A percentile compares a stretch with the other conserved stretches of the same genome.
phyloP scores from a whole-genome alignment of 2,329 filamentous ascomycete species.

The Colletotrichum camelliae region DNA sequence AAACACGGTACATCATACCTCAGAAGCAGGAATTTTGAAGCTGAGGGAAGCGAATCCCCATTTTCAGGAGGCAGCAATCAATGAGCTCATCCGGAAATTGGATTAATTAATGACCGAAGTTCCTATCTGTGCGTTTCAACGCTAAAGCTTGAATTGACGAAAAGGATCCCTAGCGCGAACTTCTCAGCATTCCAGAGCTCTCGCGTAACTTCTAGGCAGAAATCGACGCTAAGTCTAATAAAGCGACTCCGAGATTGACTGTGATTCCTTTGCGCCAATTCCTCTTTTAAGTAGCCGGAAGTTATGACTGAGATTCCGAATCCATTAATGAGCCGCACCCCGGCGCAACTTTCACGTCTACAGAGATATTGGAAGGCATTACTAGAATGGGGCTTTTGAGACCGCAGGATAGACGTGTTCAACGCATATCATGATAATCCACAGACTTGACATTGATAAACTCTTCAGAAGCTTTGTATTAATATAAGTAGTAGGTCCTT shows the following conservation, averaged over 20 bases:
- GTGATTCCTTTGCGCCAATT: background rate
- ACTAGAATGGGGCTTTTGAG: background rate
- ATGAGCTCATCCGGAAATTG: background rate
- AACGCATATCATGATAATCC: background rate
- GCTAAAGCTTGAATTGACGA: background rate
- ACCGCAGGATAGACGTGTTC: background rate
- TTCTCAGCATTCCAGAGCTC: background rate
- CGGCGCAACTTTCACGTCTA: background rate
- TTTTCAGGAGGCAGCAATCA: background rate
- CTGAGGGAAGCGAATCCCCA: background rate
- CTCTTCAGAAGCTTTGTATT: background rate
- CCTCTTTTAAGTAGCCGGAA: background rate
- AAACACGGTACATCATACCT: background rate
- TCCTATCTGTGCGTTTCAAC: background rate
- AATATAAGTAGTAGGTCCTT: background rate
- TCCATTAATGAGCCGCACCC: accelerated
- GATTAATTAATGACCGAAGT: background rate
- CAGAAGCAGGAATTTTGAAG: background rate
- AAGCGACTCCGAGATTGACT: background rate
- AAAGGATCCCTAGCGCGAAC: background rate
- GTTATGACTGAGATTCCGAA: background rate
- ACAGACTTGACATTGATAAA: background rate
- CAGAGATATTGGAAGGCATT: background rate
- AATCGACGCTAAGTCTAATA: background rate
- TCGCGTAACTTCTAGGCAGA: background rate